phyloP scores from a whole-genome alignment of 2,329 filamentous ascomycete genomes.

The Pyricularia sp. region DNA sequence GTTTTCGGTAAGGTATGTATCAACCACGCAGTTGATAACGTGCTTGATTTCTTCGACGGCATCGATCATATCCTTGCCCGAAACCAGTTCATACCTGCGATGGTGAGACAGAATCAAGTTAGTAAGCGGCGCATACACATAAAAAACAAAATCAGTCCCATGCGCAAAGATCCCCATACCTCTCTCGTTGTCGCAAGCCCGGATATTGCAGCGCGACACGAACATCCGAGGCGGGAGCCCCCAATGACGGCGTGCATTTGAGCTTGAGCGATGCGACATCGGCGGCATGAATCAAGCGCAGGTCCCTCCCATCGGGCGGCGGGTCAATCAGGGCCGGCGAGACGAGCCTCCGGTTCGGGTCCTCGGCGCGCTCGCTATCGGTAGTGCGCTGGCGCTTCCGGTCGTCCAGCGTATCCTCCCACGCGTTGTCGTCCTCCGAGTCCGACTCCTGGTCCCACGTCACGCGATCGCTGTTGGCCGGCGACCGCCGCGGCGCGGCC shows the following conservation, averaged over 20 bases:
- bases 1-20: conserved; percentile 68
- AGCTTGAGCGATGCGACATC: conserved; percentile 42
- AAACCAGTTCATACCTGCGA: conserved; percentile 61
- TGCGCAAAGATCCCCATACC: conserved; percentile 13
- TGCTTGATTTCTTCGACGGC: conserved; percentile 64
- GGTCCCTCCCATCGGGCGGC: conserved; percentile 33
- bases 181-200: conserved; percentile 34
- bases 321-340: conserved; percentile 28
- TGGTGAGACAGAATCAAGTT: conserved; percentile 6
- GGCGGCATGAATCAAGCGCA: conserved; percentile 47
- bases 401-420: conserved; percentile 33
- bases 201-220: conserved; percentile 75
- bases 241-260: conserved; percentile 41
- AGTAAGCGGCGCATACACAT: conserved; percentile 1
- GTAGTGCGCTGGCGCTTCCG: conserved; percentile 33
- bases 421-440: conserved; percentile 41
- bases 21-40: conserved; percentile 59
- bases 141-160: background rate
- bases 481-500: conserved; percentile 25
- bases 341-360: conserved; percentile 22
- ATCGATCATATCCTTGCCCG: conserved; percentile 70
- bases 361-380: conserved; percentile 6
- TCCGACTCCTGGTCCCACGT: conserved; percentile 40
- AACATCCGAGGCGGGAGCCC: conserved; percentile 41
- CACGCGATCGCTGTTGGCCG: conserved; percentile 34